Evolutionary conservation across 2,329 filamentous ascomycete genomes (phyloP).

Genomic region (Penicillium crustosum): DNA sequence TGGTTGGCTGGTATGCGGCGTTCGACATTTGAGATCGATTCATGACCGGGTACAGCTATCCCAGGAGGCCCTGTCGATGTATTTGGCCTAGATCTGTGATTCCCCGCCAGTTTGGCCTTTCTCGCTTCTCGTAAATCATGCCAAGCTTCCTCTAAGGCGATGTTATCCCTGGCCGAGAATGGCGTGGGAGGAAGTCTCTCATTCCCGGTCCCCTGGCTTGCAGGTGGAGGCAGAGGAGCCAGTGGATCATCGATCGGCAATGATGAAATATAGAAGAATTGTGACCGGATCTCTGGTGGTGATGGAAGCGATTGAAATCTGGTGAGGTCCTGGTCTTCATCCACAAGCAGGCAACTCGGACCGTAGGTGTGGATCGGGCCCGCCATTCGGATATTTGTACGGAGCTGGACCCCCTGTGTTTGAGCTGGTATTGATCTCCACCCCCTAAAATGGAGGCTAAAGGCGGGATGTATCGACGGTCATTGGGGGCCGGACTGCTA

Average conservation of each 20-base stretch:
- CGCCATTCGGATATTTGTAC: conserved; percentile 33
- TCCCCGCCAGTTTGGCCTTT: conserved; percentile 12
- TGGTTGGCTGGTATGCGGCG: conserved; percentile 13
- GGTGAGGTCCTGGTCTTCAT: conserved; percentile 35
- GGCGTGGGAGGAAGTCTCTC: conserved; percentile 67
- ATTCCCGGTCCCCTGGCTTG: conserved; percentile 47
- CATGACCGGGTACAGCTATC: conserved; percentile 30
- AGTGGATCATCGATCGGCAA: conserved; percentile 86
- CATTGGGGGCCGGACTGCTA: conserved; percentile 15
- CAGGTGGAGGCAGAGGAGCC: conserved; percentile 62
- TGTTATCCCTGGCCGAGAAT: conserved; percentile 77
- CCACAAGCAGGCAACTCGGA: conserved; percentile 54
- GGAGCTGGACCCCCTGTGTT: neutral
- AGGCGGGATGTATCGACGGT: conserved; percentile 9
- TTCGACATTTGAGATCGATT: conserved; percentile 7
- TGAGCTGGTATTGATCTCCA: conserved; percentile 4
- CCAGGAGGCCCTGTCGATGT: conserved; percentile 14
- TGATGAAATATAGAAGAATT: conserved; percentile 83
- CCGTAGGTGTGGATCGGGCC: conserved; percentile 59
- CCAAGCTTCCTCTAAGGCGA: conserved; percentile 77
- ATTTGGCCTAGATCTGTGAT: conserved; percentile 8
- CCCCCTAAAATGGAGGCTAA: conserved; percentile 3
- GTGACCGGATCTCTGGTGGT: conserved; percentile 61
- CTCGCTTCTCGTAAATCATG: conserved; percentile 50
- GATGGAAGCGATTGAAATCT: conserved; percentile 43